Base-by-base conservation (phyloP, 2,329 filamentous ascomycete species). In the Colletotrichum tabaci region DNA sequence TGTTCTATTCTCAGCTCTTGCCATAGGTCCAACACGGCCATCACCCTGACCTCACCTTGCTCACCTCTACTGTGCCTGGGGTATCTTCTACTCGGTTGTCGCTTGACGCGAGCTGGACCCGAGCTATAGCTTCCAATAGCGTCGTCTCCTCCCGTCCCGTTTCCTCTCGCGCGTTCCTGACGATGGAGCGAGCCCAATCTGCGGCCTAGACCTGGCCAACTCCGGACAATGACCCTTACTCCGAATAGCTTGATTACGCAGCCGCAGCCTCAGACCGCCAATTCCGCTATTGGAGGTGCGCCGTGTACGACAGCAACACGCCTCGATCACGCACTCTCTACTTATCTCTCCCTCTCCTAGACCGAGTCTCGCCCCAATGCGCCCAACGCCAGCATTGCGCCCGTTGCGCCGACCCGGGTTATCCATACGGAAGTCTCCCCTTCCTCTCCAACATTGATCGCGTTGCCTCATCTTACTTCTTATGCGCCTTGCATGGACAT, bases 401-500 rank as follows among this genome's bases (percentile, higher is more conserved):
- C 47, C 46, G 46, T 71, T 66, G 50, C 58, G 52, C 42, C 56
- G 53, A 40, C 57, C 47, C 40, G 52, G 52, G 47, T 55, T 30
- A 38, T 44, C 68, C 68, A 68, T 21, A 61, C 58, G 58, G 68
- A 68, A 49, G 26, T 53, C 67, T 55, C 58, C 68, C 67, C 42
- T 62, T 35, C 23, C 57, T 68, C 65, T 57, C 63, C 38, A 47
- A 53, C 42, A 53, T 21, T 68, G 68, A 68, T 68, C 46, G 21
- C 46, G 58, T 71, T 68, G 58, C 64, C 68, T 71, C 68, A 63
- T 71, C 65, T 65, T 71, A 40, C 65, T 60, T 63, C 65, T 55
- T 58, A 61, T 55, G 58, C 65, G 58, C 58, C 58, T 53, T 69
- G 72, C 70, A 73, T 74, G 66, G 61, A 74, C 50, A 47, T 62